Base-by-base conservation (phyloP, 2,329 filamentous ascomycete species). In the Arthrobotrys iridis region DNA sequence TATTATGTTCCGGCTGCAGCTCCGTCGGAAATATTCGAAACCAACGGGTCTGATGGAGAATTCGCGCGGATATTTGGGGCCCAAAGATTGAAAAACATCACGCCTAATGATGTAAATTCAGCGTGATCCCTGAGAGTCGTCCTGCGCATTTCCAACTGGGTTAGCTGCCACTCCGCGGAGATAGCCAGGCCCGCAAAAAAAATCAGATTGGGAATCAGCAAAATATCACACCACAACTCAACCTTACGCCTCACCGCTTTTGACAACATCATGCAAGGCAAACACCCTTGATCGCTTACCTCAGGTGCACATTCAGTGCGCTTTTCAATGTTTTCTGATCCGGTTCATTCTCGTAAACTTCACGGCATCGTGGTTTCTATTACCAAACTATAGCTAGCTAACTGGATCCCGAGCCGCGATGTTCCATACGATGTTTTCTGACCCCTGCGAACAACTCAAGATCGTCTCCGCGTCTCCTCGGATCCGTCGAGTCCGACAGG, bases 181-280 rank as follows among this genome's bases (percentile, higher is more conserved):
- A 73, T 65, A 65, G 48, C 41, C 18, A 15, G 7, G 10, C 15
- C 20, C 2, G 22, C 13, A 30, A 62, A 40, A 52, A 60, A 57
- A 40, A 28, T 28, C 45, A 33, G 26, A 30, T 48, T 26, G n/a
- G 11, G 30, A 40, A 57, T 52, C 37, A 30, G 28, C 30, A 59
- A 52, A 73, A 65, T 65, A 60, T 73, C 68, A 73, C 48, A 73
- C 68, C 59, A 73, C 68, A 73, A 73, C 68, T 59, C 30, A 46
- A 41, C 5, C 48, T 52, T 24, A 20, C 33, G 35, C 57, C 62
- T 58, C 37, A 37, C 50, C 57, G 10, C 22, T 43, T 73, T 73
- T 26, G 68, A 60, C 41, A 15, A 43, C 35, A 64, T 52, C 41
- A 52, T 40, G 50, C 68, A 43, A 60, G 60, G 22, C 48, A 40